Evolutionary conservation across 306 rosid genomes (phyloP).

Genomic region (Prunus campanulata): DNA sequence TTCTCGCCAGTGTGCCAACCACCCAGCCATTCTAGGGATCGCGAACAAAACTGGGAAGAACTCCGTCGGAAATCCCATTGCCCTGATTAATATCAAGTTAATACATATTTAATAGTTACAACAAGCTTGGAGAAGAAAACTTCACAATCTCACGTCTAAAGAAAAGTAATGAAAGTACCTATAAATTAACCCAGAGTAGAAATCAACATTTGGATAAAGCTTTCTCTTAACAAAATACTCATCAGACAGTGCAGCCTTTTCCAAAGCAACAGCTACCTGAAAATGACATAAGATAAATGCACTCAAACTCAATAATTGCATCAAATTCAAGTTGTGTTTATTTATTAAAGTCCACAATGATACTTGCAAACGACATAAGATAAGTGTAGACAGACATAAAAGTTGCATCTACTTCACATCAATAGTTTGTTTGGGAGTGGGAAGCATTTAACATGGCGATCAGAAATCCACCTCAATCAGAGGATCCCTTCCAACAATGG

Average conservation of each 20-base stretch:
- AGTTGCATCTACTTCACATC: background rate
- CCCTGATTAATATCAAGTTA: constrained; percentile 46
- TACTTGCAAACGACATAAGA: background rate
- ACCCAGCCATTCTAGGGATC: constrained; percentile 95
- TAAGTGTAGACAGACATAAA: too few species aligned
- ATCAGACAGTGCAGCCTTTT: constrained; percentile 81
- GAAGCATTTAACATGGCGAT: background rate
- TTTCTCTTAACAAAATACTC: constrained; percentile 83
- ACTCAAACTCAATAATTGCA: background rate
- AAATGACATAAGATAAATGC: constrained; percentile 13
- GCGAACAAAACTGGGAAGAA: constrained; percentile 84
- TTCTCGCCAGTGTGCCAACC: constrained; percentile 93
- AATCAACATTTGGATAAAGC: constrained; percentile 92
- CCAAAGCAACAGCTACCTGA: constrained; percentile 87
- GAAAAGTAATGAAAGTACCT: constrained; percentile 26
- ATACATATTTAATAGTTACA: background rate
- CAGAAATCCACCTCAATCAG: constrained; percentile 67
- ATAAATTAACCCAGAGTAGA: constrained; percentile 87
- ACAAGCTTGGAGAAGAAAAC: background rate
- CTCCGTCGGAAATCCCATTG: constrained; percentile 89
- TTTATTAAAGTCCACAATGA: background rate
- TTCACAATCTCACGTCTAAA: background rate
- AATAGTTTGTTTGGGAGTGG: background rate
- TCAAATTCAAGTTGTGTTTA: background rate
- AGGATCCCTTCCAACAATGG: constrained; percentile 91